phyloP scores from a whole-genome alignment of 805 yeast genomes.

The Tetrapisispora iriomotensis region DNA sequence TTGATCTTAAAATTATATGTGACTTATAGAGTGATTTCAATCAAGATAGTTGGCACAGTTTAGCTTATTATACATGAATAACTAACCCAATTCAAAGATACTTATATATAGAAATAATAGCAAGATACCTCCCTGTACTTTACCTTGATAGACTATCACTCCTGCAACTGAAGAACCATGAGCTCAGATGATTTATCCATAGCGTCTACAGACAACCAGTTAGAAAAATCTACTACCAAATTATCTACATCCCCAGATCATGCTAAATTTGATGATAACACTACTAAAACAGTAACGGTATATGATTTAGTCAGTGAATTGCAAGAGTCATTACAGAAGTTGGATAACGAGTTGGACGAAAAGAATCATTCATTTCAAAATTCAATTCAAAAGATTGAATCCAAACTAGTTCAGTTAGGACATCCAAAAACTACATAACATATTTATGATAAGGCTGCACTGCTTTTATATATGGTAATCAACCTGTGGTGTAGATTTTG shows the following conservation, averaged over 20 bases:
- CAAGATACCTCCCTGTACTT: no score
- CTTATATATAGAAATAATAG: no score
- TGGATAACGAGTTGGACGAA: conserved; percentile 10
- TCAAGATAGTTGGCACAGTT: no score
- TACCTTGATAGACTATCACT: no score
- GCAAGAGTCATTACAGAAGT: conserved; percentile 16
- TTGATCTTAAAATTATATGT: no score
- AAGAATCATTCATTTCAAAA: conserved; percentile 18
- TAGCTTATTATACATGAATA: no score
- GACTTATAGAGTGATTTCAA: no score
- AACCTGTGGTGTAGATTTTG: no score
- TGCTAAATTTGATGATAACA: conserved; percentile 1
- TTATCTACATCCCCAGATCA: neutral
- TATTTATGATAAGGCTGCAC: neutral
- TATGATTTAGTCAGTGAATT: conserved; percentile 24
- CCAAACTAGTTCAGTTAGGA: conserved; percentile 12
- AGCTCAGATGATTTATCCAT: conserved; percentile 5
- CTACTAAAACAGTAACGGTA: conserved; percentile 13
- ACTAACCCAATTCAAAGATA: no score
- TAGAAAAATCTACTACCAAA: conserved; percentile 5
- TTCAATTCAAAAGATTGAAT: conserved; percentile 14
- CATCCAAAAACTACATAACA: neutral
- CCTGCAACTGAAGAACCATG: no score
- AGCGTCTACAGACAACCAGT: conserved; percentile 3
- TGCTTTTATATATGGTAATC: no score